phyloP scores from a whole-genome alignment of 768 basidiomycete species.

The Boletus speciosus region DNA sequence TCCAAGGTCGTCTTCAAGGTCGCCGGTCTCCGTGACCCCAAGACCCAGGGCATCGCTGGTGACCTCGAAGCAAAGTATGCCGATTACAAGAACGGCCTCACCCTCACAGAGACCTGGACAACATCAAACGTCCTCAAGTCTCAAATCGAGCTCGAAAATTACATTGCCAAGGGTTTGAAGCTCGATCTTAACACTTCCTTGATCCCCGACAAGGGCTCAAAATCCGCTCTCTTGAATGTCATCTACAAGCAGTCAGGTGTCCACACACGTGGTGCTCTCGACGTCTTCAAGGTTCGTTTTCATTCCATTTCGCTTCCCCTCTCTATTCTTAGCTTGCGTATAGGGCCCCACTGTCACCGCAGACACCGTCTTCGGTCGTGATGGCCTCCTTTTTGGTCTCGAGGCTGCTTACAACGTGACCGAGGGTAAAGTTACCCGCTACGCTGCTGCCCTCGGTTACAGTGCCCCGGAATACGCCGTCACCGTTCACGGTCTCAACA shows the following conservation, averaged over 20 bases:
- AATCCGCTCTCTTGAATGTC: constrained; percentile 78
- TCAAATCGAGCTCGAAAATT: constrained; percentile 92
- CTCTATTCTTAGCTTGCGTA: constrained; percentile 2
- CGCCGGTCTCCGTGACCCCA: constrained; percentile 74
- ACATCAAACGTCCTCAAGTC: constrained; percentile 90
- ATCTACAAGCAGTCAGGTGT: constrained; percentile 95
- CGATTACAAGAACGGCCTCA: constrained; percentile 89
- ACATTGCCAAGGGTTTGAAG: constrained; percentile 97
- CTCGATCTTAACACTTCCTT: constrained; percentile 83
- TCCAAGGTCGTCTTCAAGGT: constrained; percentile 94
- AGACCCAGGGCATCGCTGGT: constrained; percentile 69
- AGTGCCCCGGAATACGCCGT: constrained; percentile 95
- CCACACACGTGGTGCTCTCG: constrained; percentile 86
- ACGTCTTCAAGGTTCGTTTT: constrained; percentile 82
- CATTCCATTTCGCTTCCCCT: neutral
- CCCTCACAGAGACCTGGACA: constrained; percentile 94
- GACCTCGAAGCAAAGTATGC: constrained; percentile 96
- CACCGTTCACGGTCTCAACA: constrained; percentile 91
- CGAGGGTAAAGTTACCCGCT: constrained; percentile 87
- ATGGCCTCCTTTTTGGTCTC: constrained; percentile 95
- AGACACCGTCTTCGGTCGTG: constrained; percentile 92
- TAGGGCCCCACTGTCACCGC: constrained; percentile 97
- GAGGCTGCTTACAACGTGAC: constrained; percentile 97
- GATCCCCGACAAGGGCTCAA: constrained; percentile 81
- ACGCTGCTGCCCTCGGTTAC: constrained; percentile 90